Conservation (phyloP, 2,329 filamentous ascomycete species). For the Paramyrothecium roridum region DNA sequence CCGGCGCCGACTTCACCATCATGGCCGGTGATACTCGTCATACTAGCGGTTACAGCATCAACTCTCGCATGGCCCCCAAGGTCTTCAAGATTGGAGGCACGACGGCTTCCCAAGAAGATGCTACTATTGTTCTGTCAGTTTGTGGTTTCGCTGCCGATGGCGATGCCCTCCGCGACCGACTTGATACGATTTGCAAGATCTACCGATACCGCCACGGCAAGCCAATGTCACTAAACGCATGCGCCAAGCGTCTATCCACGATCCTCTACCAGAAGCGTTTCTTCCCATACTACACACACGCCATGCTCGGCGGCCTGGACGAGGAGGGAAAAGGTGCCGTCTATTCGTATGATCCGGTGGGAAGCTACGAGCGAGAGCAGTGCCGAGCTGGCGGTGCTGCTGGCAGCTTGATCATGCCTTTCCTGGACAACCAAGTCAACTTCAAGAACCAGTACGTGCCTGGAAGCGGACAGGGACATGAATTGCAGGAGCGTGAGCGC, state of each 20-base stretch:
- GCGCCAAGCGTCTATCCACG: conserved; percentile 89
- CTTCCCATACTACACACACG: conserved; percentile 97
- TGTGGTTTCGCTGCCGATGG: conserved; percentile 96
- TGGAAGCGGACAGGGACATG: conserved; percentile 79
- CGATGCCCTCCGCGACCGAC: conserved; percentile 85
- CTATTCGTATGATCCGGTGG: conserved; percentile 97
- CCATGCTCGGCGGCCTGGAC: conserved; percentile 90
- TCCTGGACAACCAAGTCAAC: conserved; percentile 99
- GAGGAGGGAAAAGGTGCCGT: conserved; percentile 92
- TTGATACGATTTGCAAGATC: conserved; percentile 96
- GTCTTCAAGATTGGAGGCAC: conserved; percentile 96
- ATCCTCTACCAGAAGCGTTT: conserved; percentile 97
- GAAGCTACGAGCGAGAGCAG: conserved; percentile 95
- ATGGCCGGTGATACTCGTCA: conserved; percentile 96
- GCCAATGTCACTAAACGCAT: conserved; percentile 90
- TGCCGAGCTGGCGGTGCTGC: conserved; percentile 91
- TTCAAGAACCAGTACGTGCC: conserved; percentile 98
- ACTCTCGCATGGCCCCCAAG: conserved; percentile 92
- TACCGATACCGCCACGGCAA: conserved; percentile 98
- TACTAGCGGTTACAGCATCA: conserved; percentile 97
- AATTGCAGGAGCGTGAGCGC: conserved; percentile 67
- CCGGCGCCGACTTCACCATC: conserved; percentile 91
- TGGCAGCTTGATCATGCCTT: conserved; percentile 95
- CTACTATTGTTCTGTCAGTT: conserved; percentile 85
- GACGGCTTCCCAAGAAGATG: conserved; percentile 78